A percentile compares a stretch with the other conserved stretches of the same genome.
phyloP scores from a whole-genome alignment of 208 protist genomes.

The Leishmania gerbilli region DNA sequence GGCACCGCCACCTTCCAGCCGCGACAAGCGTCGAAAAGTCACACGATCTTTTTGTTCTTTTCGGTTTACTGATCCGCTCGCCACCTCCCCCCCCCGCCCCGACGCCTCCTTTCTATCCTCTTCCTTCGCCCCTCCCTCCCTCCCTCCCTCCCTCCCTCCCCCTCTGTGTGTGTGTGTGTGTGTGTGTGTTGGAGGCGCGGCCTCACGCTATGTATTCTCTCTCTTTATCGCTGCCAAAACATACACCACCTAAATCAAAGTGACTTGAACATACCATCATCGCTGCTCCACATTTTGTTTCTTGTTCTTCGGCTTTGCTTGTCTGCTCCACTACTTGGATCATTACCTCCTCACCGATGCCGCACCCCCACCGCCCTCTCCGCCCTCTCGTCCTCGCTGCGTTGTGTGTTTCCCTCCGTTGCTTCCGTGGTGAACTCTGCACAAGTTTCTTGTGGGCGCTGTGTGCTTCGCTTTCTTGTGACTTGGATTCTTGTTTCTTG shows the following conservation, averaged over 20 bases:
- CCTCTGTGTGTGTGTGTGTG: not conserved
- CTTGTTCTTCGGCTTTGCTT: not conserved
- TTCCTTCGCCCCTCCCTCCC: not conserved
- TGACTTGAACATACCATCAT: not conserved
- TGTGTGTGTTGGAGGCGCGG: not conserved
- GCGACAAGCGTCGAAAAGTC: not conserved
- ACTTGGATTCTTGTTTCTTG: too few relatives aligned
- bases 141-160: not conserved
- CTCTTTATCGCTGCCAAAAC: not conserved
- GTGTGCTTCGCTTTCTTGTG: not conserved
- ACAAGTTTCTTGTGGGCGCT: constrained; percentile 3
- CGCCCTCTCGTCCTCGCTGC: too few relatives aligned
- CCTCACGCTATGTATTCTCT: not conserved
- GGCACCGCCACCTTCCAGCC: too few relatives aligned
- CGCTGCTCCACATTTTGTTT: not conserved
- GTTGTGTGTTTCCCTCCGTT: not conserved
- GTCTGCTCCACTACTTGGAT: not conserved
- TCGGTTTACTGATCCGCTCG: not conserved
- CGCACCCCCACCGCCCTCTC: not conserved
- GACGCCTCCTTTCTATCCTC: not conserved
- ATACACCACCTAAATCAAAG: not conserved
- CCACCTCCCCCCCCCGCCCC: not conserved
- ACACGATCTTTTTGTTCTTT: not conserved
- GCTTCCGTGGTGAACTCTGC: not conserved
- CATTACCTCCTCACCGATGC: not conserved